Conservation (phyloP, 805 yeast genomes). For the Naumovozyma castellii region DNA sequence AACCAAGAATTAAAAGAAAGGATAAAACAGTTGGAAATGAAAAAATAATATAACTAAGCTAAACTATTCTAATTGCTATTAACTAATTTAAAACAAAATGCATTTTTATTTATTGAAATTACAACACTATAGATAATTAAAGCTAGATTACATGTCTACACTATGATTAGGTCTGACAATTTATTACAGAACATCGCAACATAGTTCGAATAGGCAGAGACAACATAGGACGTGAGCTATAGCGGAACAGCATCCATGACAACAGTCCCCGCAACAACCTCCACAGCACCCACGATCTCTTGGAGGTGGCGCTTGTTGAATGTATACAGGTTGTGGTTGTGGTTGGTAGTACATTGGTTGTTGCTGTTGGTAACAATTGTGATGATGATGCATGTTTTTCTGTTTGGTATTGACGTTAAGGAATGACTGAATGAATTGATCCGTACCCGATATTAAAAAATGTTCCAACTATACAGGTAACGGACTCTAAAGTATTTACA, state of each 20-base stretch:
- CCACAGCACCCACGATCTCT: constrained; percentile 4
- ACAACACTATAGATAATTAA: no score
- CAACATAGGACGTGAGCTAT: constrained; percentile 2
- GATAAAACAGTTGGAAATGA: constrained; percentile 5
- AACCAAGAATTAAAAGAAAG: constrained; percentile 36
- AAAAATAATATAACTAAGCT: neutral
- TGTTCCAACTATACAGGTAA: no score
- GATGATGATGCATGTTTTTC: no score
- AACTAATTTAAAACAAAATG: neutral
- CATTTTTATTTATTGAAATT: neutral
- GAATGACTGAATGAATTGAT: no score
- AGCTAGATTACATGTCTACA: no score
- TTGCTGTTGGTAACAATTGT: constrained; percentile 1
- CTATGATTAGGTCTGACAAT: no score
- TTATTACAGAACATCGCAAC: neutral
- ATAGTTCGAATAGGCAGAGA: constrained; percentile 1
- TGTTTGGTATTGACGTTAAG: no score
- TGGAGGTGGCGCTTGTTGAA: constrained; percentile 6
- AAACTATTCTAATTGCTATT: neutral
- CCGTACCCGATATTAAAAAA: no score
- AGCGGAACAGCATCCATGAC: neutral
- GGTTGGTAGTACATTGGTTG: constrained; percentile 10
- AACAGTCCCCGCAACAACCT: constrained; percentile 1
- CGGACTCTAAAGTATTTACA: no score
- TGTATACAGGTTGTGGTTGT: constrained; percentile 8